A percentile compares a stretch with the other conserved stretches of the same genome.
phyloP scores from a whole-genome alignment of 768 basidiomycete species.

The Mycena leptocephala region DNA sequence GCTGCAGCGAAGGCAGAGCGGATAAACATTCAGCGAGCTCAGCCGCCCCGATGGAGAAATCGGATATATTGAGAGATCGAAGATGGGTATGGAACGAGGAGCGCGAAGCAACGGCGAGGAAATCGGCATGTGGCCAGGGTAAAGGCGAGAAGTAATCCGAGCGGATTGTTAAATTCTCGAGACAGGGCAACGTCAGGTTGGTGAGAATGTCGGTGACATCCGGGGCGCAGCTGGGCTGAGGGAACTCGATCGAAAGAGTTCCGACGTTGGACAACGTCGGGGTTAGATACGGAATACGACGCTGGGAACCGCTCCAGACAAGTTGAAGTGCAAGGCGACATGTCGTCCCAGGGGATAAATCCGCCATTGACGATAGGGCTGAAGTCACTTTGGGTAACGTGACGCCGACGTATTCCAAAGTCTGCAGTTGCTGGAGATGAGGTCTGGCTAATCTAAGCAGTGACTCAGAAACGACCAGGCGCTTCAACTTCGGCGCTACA shows the following conservation, averaged over 20 bases:
- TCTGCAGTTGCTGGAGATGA: slow-evolving; percentile 23
- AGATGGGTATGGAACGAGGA: slow-evolving; percentile 22
- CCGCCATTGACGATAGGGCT: slow-evolving; percentile 8
- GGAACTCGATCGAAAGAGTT: slow-evolving; percentile 18
- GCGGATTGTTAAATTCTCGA: slow-evolving; percentile 16
- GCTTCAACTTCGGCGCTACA: slow-evolving; percentile 24
- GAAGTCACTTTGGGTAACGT: slow-evolving; percentile 15
- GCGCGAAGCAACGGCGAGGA: slow-evolving; percentile 24
- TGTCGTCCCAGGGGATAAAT: slow-evolving; percentile 3
- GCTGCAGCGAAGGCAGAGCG: slow-evolving; percentile 19
- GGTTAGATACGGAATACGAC: slow-evolving; percentile 23
- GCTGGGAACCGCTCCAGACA: slow-evolving; percentile 19
- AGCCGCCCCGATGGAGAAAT: slow-evolving; percentile 21
- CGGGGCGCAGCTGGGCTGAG: slow-evolving; percentile 12
- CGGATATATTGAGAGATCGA: slow-evolving; percentile 11
- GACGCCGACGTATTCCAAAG: slow-evolving; percentile 25
- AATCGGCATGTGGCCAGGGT: slow-evolving; percentile 24
- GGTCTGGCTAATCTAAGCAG: slow-evolving; percentile 20
- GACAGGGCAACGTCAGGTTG: slow-evolving; percentile 21
- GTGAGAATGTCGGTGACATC: slow-evolving; percentile 24
- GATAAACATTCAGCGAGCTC: slow-evolving; percentile 26
- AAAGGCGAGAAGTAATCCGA: slow-evolving; percentile 12
- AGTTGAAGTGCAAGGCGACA: slow-evolving; percentile 26
- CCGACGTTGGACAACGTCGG: slow-evolving; percentile 17
- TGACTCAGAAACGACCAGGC: slow-evolving; percentile 18